These are phyloP conservation scores for Colletotrichum chlorophyti DNA, from an alignment of 2,329 filamentous ascomycete species.

Conservation along the genomic window DNA sequence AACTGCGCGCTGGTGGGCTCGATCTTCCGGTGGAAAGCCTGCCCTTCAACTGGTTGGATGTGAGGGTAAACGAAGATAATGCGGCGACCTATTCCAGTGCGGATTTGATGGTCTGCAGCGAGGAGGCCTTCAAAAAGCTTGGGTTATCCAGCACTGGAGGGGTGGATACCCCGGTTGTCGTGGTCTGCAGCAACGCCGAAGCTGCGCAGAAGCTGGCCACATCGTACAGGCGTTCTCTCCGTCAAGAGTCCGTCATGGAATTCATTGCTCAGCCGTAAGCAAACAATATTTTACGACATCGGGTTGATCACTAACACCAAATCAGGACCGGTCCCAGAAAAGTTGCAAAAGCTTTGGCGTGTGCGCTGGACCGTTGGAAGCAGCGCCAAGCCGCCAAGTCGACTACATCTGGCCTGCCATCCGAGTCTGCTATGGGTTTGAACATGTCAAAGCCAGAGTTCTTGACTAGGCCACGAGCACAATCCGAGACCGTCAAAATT, in stretches of 20 bases:
- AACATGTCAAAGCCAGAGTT: not conserved
- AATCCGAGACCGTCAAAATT: conserved; percentile 19
- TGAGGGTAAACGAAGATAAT: conserved; percentile 33
- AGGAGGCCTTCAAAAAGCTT: conserved; percentile 32
- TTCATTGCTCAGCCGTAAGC: conserved; percentile 33
- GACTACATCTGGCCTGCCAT: not conserved
- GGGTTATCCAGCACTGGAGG: conserved; percentile 28
- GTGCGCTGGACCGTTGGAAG: conserved; percentile 28
- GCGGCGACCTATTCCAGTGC: conserved; percentile 15
- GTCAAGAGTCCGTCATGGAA: conserved; percentile 26
- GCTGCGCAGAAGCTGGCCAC: conserved; percentile 27
- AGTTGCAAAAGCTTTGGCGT: conserved; percentile 29
- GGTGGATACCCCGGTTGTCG: conserved; percentile 23
- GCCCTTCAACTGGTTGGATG: conserved; percentile 41
- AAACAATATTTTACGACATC: fast-evolving
- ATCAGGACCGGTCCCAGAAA: conserved; percentile 29
- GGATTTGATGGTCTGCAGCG: conserved; percentile 37
- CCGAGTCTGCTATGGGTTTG: not conserved
- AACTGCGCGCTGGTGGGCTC: conserved; percentile 32
- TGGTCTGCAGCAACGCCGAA: conserved; percentile 31
- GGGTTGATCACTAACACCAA: not conserved
- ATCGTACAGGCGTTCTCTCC: conserved; percentile 12
- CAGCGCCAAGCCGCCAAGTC: conserved; percentile 4
- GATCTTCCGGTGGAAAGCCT: conserved; percentile 31
- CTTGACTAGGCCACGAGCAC: conserved; percentile 1